These are phyloP conservation scores for Boletus rufocinnamomeus DNA, from an alignment of 768 basidiomycete genomes.

Conservation along the genomic window DNA sequence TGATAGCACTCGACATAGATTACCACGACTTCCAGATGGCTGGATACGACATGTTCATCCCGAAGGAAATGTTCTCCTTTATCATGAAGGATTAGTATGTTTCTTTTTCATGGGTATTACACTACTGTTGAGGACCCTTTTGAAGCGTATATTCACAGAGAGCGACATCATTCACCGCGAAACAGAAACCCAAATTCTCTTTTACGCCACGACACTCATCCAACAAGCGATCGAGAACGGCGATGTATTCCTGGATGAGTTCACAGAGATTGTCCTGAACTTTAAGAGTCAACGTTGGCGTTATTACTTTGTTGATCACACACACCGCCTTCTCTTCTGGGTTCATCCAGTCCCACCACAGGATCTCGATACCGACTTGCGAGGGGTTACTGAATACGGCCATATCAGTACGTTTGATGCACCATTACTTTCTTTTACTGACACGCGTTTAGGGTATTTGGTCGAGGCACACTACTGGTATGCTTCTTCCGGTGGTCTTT, in stretches of 20 bases:
- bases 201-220: slow-evolving; percentile 9
- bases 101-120: not conserved
- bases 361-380: slow-evolving; percentile 1
- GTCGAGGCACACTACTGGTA: slow-evolving; percentile 20
- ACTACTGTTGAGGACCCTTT: not conserved
- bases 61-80: slow-evolving; percentile 13
- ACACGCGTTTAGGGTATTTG: slow-evolving; percentile 13
- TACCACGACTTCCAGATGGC: not conserved
- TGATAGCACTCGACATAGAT: not conserved
- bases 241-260: not conserved
- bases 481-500: not conserved
- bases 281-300: not conserved
- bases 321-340: slow-evolving; percentile 17
- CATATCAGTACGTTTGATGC: slow-evolving; percentile 17
- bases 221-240: not conserved
- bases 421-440: not conserved
- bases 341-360: slow-evolving; percentile 7
- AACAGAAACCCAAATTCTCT: not conserved
- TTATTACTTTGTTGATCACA: slow-evolving; percentile 24
- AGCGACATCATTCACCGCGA: slow-evolving; percentile 1
- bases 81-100: slow-evolving; percentile 16
- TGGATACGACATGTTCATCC: slow-evolving; percentile 20
- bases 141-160: slow-evolving; percentile 19
- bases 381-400: not conserved
- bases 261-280: slow-evolving; percentile 14